These are phyloP conservation scores for Fusarium sp. DNA, from an alignment of 2,329 filamentous ascomycete genomes.

Conservation along the genomic window DNA sequence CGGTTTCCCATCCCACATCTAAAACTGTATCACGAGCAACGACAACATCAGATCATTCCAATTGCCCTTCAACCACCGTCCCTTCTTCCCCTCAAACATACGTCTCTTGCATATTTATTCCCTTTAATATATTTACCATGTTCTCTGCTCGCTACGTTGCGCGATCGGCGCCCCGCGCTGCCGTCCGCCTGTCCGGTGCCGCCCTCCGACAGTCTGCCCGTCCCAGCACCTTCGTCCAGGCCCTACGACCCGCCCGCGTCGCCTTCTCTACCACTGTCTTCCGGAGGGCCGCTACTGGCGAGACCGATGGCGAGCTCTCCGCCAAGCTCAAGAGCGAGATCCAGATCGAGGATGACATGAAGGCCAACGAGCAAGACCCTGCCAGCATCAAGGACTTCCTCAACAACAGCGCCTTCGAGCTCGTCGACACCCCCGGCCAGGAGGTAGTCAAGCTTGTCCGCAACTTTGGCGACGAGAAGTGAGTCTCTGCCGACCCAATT, in stretches of 20 bases:
- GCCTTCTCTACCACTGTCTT: conserved; percentile 64
- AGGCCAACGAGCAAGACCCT: conserved; percentile 79
- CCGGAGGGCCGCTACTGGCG: conserved; percentile 59
- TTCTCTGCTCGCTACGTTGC: conserved; percentile 77
- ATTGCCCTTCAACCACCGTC: conserved; percentile 27
- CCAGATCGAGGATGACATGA: conserved; percentile 86
- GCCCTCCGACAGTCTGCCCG: conserved; percentile 67
- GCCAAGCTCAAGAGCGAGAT: conserved; percentile 90
- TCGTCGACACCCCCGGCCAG: conserved; percentile 85
- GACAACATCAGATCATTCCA: conserved; percentile 30
- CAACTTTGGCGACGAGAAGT: conserved; percentile 91
- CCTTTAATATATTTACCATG: conserved; percentile 66
- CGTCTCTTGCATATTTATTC: neutral
- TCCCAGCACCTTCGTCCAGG: conserved; percentile 65
- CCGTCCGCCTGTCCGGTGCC: conserved; percentile 70
- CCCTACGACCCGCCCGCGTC: conserved; percentile 56
- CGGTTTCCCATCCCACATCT: conserved; percentile 36
- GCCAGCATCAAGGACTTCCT: conserved; percentile 89
- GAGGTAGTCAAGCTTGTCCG: conserved; percentile 91
- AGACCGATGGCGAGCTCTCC: conserved; percentile 84
- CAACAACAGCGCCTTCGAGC: conserved; percentile 86
- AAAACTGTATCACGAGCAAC: conserved; percentile 8
- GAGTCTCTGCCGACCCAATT: conserved; percentile 54
- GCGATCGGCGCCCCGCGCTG: conserved; percentile 77
- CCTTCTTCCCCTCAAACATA: conserved; percentile 6